These are phyloP conservation scores for Globisporangium nunn DNA, from an alignment of 352 stramenopile genomes.

Conservation along the genomic window DNA sequence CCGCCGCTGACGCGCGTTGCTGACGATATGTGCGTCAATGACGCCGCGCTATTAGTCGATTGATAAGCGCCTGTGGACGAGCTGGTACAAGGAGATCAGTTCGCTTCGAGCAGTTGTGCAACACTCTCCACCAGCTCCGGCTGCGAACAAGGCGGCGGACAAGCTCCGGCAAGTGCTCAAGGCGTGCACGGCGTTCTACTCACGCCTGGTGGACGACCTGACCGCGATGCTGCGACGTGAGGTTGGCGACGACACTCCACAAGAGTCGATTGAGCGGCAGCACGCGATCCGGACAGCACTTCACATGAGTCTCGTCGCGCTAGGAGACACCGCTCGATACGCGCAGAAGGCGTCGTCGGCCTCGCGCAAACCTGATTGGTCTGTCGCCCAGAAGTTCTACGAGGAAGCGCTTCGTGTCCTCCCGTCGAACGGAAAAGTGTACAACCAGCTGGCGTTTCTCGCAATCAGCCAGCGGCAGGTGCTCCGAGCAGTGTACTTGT, in stretches of 20 bases:
- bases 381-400: constrained; percentile 24
- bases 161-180: constrained; percentile 4
- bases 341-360: constrained; percentile 18
- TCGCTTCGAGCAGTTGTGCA: constrained; percentile 18
- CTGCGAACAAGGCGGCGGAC: constrained; percentile 2
- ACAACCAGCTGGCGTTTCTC: constrained; percentile 51
- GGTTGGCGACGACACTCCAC: not conserved
- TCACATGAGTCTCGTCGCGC: constrained; percentile 36
- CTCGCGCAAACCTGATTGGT: constrained; percentile 20
- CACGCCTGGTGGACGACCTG: constrained; percentile 4
- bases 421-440: constrained; percentile 44
- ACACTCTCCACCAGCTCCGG: not conserved
- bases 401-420: constrained; percentile 24
- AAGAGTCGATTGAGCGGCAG: not conserved
- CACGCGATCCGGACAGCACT: constrained; percentile 25
- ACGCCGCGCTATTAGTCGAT: constrained; percentile 19
- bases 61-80: constrained; percentile 53
- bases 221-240: not conserved
- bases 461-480: constrained; percentile 25
- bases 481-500: constrained; percentile 35
- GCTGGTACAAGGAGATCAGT: constrained; percentile 53
- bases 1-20: not conserved
- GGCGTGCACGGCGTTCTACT: constrained; percentile 12
- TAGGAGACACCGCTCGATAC: constrained; percentile 44
- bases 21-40: not conserved